A percentile compares a stretch with the other conserved stretches of the same genome.
Conservation (phyloP, 805 yeast species). For the Candida ipomoeae region DNA sequence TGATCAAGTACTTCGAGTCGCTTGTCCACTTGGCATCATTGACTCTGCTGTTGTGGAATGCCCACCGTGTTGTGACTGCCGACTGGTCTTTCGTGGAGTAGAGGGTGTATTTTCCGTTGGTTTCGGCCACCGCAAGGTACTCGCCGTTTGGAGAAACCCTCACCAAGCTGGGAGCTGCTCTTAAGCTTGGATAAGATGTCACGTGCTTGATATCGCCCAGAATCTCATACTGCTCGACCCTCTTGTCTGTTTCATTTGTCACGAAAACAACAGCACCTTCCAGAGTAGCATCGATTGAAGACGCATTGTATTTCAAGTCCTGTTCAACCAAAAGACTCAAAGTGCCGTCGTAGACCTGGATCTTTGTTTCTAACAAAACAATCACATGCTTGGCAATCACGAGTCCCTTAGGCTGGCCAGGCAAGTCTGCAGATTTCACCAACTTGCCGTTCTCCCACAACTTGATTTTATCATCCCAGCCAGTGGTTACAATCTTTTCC, state of each 20-base stretch:
- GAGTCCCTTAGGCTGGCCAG: constrained; percentile 36
- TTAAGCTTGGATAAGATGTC: constrained; percentile 35
- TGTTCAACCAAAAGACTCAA: constrained; percentile 13
- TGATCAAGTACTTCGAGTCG: constrained; percentile 67
- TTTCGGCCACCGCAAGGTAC: constrained; percentile 80
- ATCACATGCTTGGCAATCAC: constrained; percentile 21
- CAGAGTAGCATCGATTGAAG: constrained; percentile 22
- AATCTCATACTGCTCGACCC: constrained; percentile 30
- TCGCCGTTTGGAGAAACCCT: constrained; percentile 67
- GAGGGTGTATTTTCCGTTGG: constrained; percentile 78
- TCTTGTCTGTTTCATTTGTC: constrained; percentile 28
- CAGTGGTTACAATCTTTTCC: constrained; percentile 46
- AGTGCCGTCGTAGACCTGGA: constrained; percentile 21
- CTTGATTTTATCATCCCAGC: constrained; percentile 85
- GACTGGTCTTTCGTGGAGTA: constrained; percentile 52
- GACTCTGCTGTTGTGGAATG: constrained; percentile 85
- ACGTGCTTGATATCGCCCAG: constrained; percentile 37
- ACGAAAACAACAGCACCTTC: constrained; percentile 22
- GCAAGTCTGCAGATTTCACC: constrained; percentile 13
- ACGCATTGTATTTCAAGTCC: constrained; percentile 22
- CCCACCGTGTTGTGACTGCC: constrained; percentile 85
- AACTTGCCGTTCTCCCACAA: constrained; percentile 24
- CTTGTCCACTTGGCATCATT: constrained; percentile 74
- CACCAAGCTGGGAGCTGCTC: constrained; percentile 60
- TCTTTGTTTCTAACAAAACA: constrained; percentile 29